Evolutionary conservation across 1,284 basidiomycete species (phyloP), one percentile per base, ranked within the genome.

Genomic region (Sanghuangporus weigelae): DNA sequence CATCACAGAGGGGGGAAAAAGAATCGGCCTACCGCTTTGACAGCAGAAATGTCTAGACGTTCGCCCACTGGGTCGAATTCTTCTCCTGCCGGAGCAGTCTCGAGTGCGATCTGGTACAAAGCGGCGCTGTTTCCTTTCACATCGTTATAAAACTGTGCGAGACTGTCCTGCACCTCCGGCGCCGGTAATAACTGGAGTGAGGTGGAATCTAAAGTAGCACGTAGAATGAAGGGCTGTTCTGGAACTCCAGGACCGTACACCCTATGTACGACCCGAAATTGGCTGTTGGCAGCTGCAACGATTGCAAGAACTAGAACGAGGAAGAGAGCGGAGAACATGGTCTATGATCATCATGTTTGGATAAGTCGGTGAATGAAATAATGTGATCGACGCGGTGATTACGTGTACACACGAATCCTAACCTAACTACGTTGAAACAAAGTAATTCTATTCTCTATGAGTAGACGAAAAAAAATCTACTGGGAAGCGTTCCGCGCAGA

Each of bases 91-190:
- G 77, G 49, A 46, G 19, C 75, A 58, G 75, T 81, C 69, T 86
- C 81, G 67, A 94, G 75, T 56, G 90, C 88, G 59, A 93, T 74
- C 75, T 94, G 91, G 74, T 93, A 93, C 68, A 89, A 74, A 12
- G 81, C 79, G 19, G 75, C 74, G 55, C 78, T 75, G 10, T 73
- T 61, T 31, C 76, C 69, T 39, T 75, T 71, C 44, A 82, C 71
- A 35, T 71, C 68, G 62, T 78, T 72, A 48, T 76, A 68, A 68
- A 85, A 79, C 44, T 77, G 69, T 57, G 64, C 71, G 42, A 84
- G 73, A 72, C 83, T 80, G 58, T 79, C 69, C 16, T 66, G 66
- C 31, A 67, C 54, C 7, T 64, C 46, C 55, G 65, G 49, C 19
- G 64, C 59, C 26, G 65, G 66, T 35, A 60, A 51, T 57, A 68